These are phyloP conservation scores for Penicillium silybi DNA, from an alignment of 495 filamentous ascomycete species.

Conservation along the genomic window DNA sequence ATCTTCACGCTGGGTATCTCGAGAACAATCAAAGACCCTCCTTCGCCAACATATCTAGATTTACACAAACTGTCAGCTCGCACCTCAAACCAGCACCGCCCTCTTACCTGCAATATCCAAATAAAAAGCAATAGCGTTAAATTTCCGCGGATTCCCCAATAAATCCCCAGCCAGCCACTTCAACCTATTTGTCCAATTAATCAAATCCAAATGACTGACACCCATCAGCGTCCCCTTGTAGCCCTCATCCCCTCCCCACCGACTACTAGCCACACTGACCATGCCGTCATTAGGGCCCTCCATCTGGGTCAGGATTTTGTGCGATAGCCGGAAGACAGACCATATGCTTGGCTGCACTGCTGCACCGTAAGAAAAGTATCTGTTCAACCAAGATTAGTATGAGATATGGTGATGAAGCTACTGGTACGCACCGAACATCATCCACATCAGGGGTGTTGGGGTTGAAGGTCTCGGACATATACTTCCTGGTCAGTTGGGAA, in stretches of 20 bases:
- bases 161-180: slow-evolving; percentile 65
- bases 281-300: slow-evolving; percentile 93
- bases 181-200: slow-evolving; percentile 91
- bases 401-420: neutral
- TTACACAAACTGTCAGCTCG: neutral
- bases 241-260: slow-evolving; percentile 65
- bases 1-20: neutral
- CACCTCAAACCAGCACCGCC: neutral
- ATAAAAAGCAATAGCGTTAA: slow-evolving; percentile 96
- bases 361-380: slow-evolving; percentile 91
- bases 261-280: slow-evolving; percentile 79
- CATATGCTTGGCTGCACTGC: slow-evolving; percentile 60
- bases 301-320: slow-evolving; percentile 59
- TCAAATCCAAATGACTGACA: slow-evolving; percentile 87
- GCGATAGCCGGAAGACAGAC: slow-evolving; percentile 71
- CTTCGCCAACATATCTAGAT: slow-evolving; percentile 68
- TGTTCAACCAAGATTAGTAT: slow-evolving; percentile 15
- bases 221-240: slow-evolving; percentile 89
- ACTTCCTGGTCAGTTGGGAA: slow-evolving; percentile 71
- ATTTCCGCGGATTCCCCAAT: slow-evolving; percentile 69
- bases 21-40: slow-evolving; percentile 51
- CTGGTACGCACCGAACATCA: slow-evolving; percentile 51
- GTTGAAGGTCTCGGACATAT: slow-evolving; percentile 85
- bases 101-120: slow-evolving; percentile 71
- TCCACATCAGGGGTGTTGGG: slow-evolving; percentile 68